These are phyloP conservation scores for Rubia yunnanensis DNA, from an alignment of 257 asterid genomes.

Conservation along the genomic window DNA sequence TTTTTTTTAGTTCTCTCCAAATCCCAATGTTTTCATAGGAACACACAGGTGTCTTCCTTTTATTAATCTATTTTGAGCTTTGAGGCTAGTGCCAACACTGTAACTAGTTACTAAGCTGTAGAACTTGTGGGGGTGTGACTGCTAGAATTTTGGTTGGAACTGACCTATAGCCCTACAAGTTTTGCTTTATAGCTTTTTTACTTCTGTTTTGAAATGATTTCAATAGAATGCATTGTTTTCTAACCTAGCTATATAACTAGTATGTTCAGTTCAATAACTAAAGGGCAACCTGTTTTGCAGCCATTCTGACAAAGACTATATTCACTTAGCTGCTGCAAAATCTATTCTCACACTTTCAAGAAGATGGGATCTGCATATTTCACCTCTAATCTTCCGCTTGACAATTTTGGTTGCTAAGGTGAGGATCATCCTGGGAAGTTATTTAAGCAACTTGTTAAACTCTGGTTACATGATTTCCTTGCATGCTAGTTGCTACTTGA, in stretches of 20 bases:
- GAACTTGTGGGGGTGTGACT: not conserved
- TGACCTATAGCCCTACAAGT: not conserved
- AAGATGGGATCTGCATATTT: conserved; percentile 87
- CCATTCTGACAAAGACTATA: conserved; percentile 42
- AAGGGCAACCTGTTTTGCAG: conserved; percentile 28
- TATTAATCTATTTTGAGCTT: not conserved
- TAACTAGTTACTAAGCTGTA: not conserved
- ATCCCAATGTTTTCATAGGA: not conserved
- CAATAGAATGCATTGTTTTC: not conserved
- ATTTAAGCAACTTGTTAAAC: not conserved
- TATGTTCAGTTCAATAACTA: not conserved
- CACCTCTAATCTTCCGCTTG: conserved; percentile 56
- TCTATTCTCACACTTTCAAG: conserved; percentile 74
- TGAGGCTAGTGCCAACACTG: not conserved
- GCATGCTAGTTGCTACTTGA: not conserved
- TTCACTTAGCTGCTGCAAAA: conserved; percentile 83
- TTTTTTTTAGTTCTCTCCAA: not conserved
- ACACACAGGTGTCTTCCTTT: not conserved
- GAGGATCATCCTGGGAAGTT: conserved; percentile 11
- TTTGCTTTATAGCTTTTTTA: not conserved
- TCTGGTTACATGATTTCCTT: not conserved
- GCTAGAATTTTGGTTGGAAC: not conserved
- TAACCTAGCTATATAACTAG: not conserved
- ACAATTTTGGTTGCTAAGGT: conserved; percentile 70
- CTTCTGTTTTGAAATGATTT: not conserved